Base-by-base conservation (phyloP, 2,329 filamentous ascomycete species). In the Colletotrichum paranaense region DNA sequence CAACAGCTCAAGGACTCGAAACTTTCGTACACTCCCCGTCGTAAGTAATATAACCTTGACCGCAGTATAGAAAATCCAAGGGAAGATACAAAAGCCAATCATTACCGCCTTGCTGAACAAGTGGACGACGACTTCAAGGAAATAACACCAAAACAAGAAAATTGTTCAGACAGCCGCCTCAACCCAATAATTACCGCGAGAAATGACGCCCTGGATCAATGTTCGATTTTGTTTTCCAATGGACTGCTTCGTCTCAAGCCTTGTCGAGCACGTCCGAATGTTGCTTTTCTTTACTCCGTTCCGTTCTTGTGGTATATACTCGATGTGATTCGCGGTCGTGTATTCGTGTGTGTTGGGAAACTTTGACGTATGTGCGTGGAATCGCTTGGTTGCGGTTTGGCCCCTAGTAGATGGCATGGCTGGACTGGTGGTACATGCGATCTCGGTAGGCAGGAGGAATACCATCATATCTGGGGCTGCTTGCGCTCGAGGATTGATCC, bases 401-500 rank as follows among this genome's bases (percentile, higher is more conserved):
- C 4, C 19, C 12, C 16, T 72, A 74, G 38, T 71, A 72, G 46
- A 74, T 67, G 4, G 58, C 62, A 22, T 74, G 71, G 16, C 60
- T 26, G 14, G 68, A 53, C 35, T 74, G 72, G 28, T 70, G 32
- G 72, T 72, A 74, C 28, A 62, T 35, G 52, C 72, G 72, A 26
- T 74, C 72, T n/a, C 68, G 67, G 67, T 67, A 74, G 3, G 49
- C 16, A 16, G n/a, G 56, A 9, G 57, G 68, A 4, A 74, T 1
- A 3, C 57, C 72, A 32, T 74, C 72, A 26, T 72, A 74, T 42
- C 68, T 72, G n/a, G 72, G 72, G 30, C 72, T 74, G 62, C 68
- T 72, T 9, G 72, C 72, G 38, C 68, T 74, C 24, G 72, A 74
- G 4, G 72, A 74, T 42, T 74, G 72, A 28, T 74, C 72, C 67